A percentile compares a stretch with the other conserved stretches of the same genome.
Conservation (phyloP, 1,284 basidiomycete genomes). For the Tylopilus sp. region DNA sequence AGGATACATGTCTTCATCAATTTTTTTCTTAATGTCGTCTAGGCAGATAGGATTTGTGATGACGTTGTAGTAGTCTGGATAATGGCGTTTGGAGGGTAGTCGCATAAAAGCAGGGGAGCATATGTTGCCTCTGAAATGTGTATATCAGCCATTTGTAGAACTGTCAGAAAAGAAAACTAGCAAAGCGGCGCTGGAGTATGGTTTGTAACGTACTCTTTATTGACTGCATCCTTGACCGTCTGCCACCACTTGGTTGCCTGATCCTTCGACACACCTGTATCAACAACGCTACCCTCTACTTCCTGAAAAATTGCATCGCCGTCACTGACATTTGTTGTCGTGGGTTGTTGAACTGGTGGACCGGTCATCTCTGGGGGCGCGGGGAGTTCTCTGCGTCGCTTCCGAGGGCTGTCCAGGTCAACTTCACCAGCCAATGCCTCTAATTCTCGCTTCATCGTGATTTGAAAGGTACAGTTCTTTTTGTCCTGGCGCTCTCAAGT, state of each 20-base stretch:
- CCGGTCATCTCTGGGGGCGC: slow-evolving; percentile 30
- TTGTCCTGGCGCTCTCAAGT: slow-evolving; percentile 24
- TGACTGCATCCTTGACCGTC: slow-evolving; percentile 72
- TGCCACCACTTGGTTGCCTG: slow-evolving; percentile 61
- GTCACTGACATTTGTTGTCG: slow-evolving; percentile 31
- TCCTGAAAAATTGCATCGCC: slow-evolving; percentile 27
- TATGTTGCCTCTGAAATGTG: slow-evolving; percentile 54
- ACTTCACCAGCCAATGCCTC: slow-evolving; percentile 48
- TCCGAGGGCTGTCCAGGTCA: slow-evolving; percentile 61
- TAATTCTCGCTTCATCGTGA: slow-evolving; percentile 70
- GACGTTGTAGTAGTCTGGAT: slow-evolving; percentile 87
- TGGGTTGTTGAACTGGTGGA: slow-evolving; percentile 8
- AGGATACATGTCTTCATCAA: slow-evolving; percentile 64
- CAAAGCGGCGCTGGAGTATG: slow-evolving; percentile 34
- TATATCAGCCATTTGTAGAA: slow-evolving; percentile 26
- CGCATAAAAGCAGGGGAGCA: slow-evolving; percentile 74
- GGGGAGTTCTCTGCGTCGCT: slow-evolving; percentile 62
- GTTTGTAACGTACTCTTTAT: slow-evolving; percentile 74
- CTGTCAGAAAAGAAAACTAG: slow-evolving; percentile 35
- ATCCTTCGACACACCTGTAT: slow-evolving; percentile 35
- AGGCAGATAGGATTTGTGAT: slow-evolving; percentile 81
- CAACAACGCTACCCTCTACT: slow-evolving; percentile 24
- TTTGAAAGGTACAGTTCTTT: slow-evolving; percentile 17
- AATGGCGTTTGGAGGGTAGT: slow-evolving; percentile 73
- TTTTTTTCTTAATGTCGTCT: slow-evolving; percentile 80